Base-by-base conservation (phyloP, 2,329 filamentous ascomycete genomes). In the Exutisphaerella laricina region DNA sequence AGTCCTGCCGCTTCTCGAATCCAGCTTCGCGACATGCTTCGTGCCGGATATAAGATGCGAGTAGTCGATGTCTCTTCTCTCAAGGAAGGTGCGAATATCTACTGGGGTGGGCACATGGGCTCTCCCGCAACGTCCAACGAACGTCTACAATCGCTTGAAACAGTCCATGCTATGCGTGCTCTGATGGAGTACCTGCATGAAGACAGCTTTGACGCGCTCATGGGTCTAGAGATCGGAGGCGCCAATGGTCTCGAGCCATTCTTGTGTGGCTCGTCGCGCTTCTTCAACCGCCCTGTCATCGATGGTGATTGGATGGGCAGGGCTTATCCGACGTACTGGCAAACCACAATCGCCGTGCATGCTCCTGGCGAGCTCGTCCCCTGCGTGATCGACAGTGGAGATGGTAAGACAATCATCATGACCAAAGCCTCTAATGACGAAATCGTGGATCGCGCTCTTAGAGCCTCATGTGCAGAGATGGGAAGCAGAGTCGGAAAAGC, bases 191-290 rank as follows among this genome's bases (percentile, higher is more conserved):
- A 73, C 20, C 66, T 72, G n/a, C 45, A 54, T 35, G 63, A 68
- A 26, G 58, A 61, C 12, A 57, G 59, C 1, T 70, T 75, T 16
- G 74, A 78, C 14, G 75, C 77, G 26, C 74, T 82, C 48, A 77
- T 84, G 48, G 71, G 77, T 1, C 60, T 82, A 8, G 80, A 84
- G 54, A 80, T 84, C 41, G 81, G 81, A n/a, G 80, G 81, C 5
- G 73, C 72, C 4, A 84, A 84, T 49, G 79, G 80, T 0, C 65
- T 82, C 6, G 72, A 78, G 49, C 72, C 74, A 6, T 66, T 82
- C 61, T 68, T 79, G 3, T 61, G 80, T 4, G 77, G 77, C 4
- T 73, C 74, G 0, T 73, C 70, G 39, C 64, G 65, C 1, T 70
- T 74, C 47, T 73, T 79, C 59, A 49, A 70, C 45, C 26, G 61